A percentile compares a stretch with the other conserved stretches of the same genome.
phyloP scores from a whole-genome alignment of 257 asterid genomes.

The Solanum tarapatanum region DNA sequence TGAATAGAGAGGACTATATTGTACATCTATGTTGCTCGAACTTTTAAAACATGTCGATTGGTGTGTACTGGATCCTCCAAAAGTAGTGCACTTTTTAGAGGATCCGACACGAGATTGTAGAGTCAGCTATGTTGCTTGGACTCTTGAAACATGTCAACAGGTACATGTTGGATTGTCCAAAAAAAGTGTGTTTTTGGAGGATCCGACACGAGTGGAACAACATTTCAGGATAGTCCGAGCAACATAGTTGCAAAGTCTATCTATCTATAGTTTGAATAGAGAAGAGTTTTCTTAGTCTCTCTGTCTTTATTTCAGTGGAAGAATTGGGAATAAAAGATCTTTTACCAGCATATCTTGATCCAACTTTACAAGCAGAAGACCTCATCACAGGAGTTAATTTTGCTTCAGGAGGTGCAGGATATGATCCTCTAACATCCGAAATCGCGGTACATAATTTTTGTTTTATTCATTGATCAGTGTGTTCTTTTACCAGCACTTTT shows the following conservation, averaged over 20 bases:
- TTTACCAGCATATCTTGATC: slow-evolving; percentile 52
- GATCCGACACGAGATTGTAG: background rate
- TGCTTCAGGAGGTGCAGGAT: slow-evolving; percentile 63
- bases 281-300: background rate
- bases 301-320: slow-evolving; percentile 22
- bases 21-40: background rate
- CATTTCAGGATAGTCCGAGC: background rate
- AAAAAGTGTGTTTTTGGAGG: background rate
- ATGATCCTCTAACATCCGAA: slow-evolving; percentile 28
- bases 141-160: background rate
- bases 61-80: background rate
- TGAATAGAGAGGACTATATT: background rate
- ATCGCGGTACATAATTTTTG: slow-evolving; percentile 3
- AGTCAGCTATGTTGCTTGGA: background rate
- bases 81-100: background rate
- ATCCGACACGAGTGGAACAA: background rate
- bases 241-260: background rate
- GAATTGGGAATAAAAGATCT: slow-evolving; percentile 30
- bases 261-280: background rate
- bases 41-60: background rate
- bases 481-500: background rate
- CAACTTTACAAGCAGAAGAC: slow-evolving; percentile 26
- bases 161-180: background rate
- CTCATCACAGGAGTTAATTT: slow-evolving; percentile 55
- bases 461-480: background rate